Percentiles rank a stretch among this genome's conserved stretches.
phyloP scores from a whole-genome alignment of 2,329 filamentous ascomycete genomes.

The Nothomitra cinnamomea region DNA sequence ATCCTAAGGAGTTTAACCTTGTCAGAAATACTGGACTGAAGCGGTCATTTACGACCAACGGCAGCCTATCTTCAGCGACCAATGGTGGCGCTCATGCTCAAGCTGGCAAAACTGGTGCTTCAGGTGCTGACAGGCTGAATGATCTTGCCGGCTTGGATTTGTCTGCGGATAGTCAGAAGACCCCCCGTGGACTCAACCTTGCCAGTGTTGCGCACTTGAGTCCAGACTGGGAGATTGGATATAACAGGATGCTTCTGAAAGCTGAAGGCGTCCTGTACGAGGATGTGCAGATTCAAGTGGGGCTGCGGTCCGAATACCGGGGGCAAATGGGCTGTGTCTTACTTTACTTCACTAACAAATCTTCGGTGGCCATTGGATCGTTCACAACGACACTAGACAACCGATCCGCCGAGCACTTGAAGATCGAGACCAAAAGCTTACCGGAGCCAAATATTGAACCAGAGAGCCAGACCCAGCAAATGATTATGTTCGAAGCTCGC shows the following conservation, averaged over 20 bases:
- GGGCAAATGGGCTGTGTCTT: constrained; percentile 93
- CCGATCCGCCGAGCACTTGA: constrained; percentile 45
- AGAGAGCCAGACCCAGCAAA: constrained; percentile 72
- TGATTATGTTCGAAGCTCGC: constrained; percentile 83
- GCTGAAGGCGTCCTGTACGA: constrained; percentile 85
- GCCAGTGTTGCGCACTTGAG: constrained; percentile 85
- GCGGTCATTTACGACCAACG: constrained; percentile 58
- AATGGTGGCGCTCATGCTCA: not conserved
- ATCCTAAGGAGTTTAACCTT: constrained; percentile 62
- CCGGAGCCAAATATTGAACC: constrained; percentile 67
- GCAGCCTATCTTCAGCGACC: constrained; percentile 12
- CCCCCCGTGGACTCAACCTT: constrained; percentile 57
- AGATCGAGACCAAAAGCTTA: constrained; percentile 73
- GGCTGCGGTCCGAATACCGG: constrained; percentile 82
- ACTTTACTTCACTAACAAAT: constrained; percentile 91
- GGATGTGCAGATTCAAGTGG: constrained; percentile 84
- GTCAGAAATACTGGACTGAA: constrained; percentile 69
- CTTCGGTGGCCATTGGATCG: constrained; percentile 64
- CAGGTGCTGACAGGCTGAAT: constrained; percentile 18
- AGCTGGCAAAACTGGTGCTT: constrained; percentile 22
- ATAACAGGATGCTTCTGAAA: constrained; percentile 61
- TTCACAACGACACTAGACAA: constrained; percentile 92
- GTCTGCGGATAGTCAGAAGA: constrained; percentile 41
- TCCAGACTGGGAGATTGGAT: constrained; percentile 86
- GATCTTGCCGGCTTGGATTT: constrained; percentile 77